These are phyloP conservation scores for Nitzschia putrida DNA, from an alignment of 108 stramenopile genomes.

Conservation along the genomic window DNA sequence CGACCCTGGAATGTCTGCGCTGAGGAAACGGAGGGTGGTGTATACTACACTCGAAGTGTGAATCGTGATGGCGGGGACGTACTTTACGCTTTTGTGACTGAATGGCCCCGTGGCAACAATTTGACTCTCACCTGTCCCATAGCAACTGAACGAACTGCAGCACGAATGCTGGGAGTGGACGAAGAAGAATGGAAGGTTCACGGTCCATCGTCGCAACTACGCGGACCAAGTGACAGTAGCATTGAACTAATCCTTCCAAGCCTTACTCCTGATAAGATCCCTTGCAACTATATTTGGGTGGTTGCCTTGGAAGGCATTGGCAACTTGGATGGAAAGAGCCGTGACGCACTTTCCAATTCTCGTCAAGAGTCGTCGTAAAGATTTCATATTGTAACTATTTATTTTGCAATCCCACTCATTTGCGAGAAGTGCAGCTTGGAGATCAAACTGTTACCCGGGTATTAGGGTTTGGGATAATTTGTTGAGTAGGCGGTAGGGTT, in stretches of 20 bases:
- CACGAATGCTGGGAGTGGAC: constrained; percentile 38
- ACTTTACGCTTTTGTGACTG: constrained; percentile 37
- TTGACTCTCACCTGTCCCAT: constrained; percentile 28
- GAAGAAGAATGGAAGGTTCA: neutral
- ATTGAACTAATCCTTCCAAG: constrained; percentile 34
- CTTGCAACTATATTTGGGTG: constrained; percentile 56
- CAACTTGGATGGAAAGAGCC: constrained; percentile 19
- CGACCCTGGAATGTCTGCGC: constrained; percentile 37
- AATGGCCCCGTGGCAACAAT: constrained; percentile 31
- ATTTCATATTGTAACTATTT: too few relatives aligned
- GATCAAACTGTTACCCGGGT: too few relatives aligned
- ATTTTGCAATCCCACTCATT: too few relatives aligned
- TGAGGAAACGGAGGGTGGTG: constrained; percentile 18
- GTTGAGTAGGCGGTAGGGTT: too few relatives aligned
- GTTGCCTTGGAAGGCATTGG: constrained; percentile 30
- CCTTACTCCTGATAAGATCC: constrained; percentile 43
- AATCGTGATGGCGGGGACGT: constrained; percentile 3
- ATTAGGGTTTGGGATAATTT: too few relatives aligned
- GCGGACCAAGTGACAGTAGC: neutral
- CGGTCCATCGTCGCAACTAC: neutral
- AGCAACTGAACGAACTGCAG: constrained; percentile 24
- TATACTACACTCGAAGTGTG: constrained; percentile 29
- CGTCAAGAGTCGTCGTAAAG: too few relatives aligned
- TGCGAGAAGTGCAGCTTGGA: too few relatives aligned
- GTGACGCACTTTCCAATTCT: too few relatives aligned